These are phyloP conservation scores for Cytospora schulzeri DNA, from an alignment of 2,329 filamentous ascomycete species.

Conservation along the genomic window DNA sequence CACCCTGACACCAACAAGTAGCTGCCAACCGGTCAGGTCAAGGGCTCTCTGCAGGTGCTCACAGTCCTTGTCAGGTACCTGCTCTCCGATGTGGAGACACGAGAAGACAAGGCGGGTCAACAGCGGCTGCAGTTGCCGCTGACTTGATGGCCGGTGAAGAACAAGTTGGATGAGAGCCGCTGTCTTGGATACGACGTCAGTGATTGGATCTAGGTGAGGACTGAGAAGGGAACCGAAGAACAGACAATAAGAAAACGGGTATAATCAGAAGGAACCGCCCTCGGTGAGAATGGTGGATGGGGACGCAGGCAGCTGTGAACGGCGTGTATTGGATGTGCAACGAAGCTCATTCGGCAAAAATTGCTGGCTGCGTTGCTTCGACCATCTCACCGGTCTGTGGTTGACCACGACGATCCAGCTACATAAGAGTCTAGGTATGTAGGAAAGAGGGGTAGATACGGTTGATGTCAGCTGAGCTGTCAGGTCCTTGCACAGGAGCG, in stretches of 20 bases:
- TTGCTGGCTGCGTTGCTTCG: constrained; percentile 13
- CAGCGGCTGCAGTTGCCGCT: constrained; percentile 12
- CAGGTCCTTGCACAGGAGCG: constrained; percentile 8
- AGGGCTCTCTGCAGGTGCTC: constrained; percentile 4
- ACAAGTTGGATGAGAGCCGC: constrained; percentile 17
- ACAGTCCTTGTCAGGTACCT: constrained; percentile 16
- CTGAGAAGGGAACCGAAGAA: constrained; percentile 7
- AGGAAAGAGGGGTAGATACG: constrained; percentile 29
- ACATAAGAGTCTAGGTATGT: constrained; percentile 11
- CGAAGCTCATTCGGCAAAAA: constrained; percentile 20
- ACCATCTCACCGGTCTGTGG: constrained; percentile 24
- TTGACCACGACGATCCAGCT: constrained; percentile 13
- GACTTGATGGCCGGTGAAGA: constrained; percentile 22
- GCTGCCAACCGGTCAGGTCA: constrained; percentile 8
- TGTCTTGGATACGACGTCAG: constrained; percentile 26
- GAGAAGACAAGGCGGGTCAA: constrained; percentile 17
- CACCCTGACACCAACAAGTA: background rate
- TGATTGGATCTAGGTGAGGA: constrained; percentile 15
- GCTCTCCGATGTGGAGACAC: constrained; percentile 21
- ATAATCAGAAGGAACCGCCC: constrained; percentile 13
- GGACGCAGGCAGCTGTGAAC: constrained; percentile 24
- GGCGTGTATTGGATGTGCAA: constrained; percentile 18
- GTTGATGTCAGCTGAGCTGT: constrained; percentile 13
- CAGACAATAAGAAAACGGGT: constrained; percentile 13
- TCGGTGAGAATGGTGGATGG: constrained; percentile 23